Evolutionary conservation across 2,329 filamentous ascomycete species (phyloP).

Genomic region (Plectosphaerella plurivora): DNA sequence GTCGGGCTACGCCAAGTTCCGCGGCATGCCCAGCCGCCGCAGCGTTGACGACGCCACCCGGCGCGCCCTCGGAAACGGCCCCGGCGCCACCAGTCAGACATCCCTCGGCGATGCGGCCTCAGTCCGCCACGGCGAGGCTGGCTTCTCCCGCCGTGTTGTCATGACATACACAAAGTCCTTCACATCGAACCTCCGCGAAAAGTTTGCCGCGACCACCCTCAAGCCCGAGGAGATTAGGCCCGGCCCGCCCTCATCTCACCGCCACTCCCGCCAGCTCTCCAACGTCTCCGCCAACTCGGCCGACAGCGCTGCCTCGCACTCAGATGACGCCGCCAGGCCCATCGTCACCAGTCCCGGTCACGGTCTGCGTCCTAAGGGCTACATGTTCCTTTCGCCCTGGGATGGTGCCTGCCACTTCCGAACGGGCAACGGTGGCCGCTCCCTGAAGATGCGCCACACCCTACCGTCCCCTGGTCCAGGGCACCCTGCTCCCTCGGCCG

Average conservation of each 20-base stretch:
- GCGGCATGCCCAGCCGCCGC: slow-evolving; percentile 38
- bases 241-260: slow-evolving; percentile 1
- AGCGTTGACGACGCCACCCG: slow-evolving; percentile 22
- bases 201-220: slow-evolving; percentile 29
- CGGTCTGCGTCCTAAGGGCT: slow-evolving; percentile 56
- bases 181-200: slow-evolving; percentile 39
- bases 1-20: slow-evolving; percentile 54
- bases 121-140: background rate
- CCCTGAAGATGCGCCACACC: slow-evolving; percentile 70
- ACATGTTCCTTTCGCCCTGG: slow-evolving; percentile 83
- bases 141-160: slow-evolving; percentile 50
- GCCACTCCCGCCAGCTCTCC: slow-evolving; percentile 11
- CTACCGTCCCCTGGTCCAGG: slow-evolving; percentile 33
- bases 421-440: slow-evolving; percentile 71
- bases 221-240: slow-evolving; percentile 8
- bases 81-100: background rate
- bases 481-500: slow-evolving; percentile 20
- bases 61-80: slow-evolving; percentile 3
- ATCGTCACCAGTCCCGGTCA: slow-evolving; percentile 38
- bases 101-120: background rate
- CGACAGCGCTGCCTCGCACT: slow-evolving; percentile 11
- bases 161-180: slow-evolving; percentile 54
- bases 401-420: slow-evolving; percentile 81
- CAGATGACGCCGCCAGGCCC: slow-evolving; percentile 26
- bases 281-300: slow-evolving; percentile 8